Base-by-base conservation (phyloP, 345 rosid genomes). In the Salix arbutifolia region DNA sequence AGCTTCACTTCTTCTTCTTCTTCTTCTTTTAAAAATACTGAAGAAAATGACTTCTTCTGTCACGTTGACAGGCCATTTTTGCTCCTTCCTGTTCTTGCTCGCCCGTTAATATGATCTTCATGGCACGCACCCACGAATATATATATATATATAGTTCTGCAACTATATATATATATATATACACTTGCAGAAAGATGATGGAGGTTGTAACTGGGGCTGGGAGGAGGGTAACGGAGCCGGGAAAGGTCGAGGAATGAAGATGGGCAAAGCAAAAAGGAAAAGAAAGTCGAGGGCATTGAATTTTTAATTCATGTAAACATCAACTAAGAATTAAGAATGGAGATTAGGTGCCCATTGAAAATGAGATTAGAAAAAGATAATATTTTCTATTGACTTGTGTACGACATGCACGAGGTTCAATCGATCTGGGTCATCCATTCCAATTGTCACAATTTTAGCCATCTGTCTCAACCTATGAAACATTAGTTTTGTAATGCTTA, bases 381-480 rank as follows among this genome's bases (percentile, higher is more conserved):
- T 81, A 66, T 26, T 60, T 60, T 78, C 19, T 74, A 60, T 70
- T 67, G 79, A 31, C 77, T 78, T 78, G 73, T 75, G 82, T 18
- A 35, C 50, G 37, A 53, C 72, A 23, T 21, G 66, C n/a, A 65
- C n/a, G 4, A 53, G 31, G 19, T 58, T 13, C 19, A 12, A 26
- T n/a, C 19, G 6, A 26, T 44, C 9, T 69, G 40, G 46, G 28
- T 14, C 17, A 2, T 12, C 12, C 48, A n/a, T 33, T 75, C 33
- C 5, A n/a, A 68, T 50, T 84, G 78, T 79, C 77, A n/a, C 62
- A 67, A 25, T 50, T 68, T 70, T 13, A 73, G 77, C 85, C 85
- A 83, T 77, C 88, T 78, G 91, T 84, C 87, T 83, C 87, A 48
- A 12, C 75, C 77, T 61, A 56, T 77, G 89, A 85, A 86, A 85